Evolutionary conservation across 2,329 filamentous ascomycete species (phyloP).

Genomic region (Cryphonectria nitschkei): DNA sequence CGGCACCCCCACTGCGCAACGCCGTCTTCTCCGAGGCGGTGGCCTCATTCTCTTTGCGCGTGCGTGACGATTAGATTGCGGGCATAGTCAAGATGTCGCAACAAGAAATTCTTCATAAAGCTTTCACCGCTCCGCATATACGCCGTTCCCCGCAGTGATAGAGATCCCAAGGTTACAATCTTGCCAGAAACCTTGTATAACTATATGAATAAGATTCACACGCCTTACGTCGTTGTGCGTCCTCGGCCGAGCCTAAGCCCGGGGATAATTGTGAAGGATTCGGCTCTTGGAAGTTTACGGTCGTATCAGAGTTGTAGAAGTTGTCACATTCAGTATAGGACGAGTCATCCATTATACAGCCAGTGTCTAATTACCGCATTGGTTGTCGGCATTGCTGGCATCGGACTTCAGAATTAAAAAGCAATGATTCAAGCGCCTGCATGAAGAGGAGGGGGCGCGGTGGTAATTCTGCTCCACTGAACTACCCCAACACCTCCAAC

Average conservation of each 20-base stretch:
- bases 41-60: neutral
- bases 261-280: neutral
- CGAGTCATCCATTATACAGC: neutral
- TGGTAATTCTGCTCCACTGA: neutral
- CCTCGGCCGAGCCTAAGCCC: constrained; percentile 3
- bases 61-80: neutral
- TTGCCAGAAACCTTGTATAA: neutral
- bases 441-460: neutral
- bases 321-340: neutral
- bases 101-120: neutral
- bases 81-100: neutral
- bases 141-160: neutral
- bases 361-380: neutral
- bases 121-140: neutral
- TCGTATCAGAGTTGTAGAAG: neutral
- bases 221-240: neutral
- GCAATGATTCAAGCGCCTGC: neutral
- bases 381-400: neutral
- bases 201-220: neutral
- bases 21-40: constrained; percentile 2
- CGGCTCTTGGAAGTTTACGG: neutral
- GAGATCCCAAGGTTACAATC: neutral
- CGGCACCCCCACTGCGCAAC: neutral
- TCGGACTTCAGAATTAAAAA: neutral
- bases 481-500: neutral